Conservation (phyloP, 805 yeast species). For the Yamadazyma sp. region DNA sequence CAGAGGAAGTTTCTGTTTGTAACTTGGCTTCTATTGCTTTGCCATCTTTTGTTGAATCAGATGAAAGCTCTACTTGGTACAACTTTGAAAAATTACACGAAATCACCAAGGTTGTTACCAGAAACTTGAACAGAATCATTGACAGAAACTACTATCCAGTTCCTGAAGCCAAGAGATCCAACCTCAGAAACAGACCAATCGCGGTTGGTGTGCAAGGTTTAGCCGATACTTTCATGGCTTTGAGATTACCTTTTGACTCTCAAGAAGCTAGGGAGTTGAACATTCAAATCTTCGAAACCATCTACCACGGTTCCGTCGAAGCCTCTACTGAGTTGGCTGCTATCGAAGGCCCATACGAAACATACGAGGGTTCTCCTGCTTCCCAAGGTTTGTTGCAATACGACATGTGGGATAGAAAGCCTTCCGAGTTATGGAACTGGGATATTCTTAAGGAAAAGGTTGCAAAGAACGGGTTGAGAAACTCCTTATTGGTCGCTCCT, state of each 20-base stretch:
- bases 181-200: conserved; percentile 59
- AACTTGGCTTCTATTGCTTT: conserved; percentile 60
- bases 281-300: conserved; percentile 60
- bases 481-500: conserved; percentile 61
- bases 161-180: conserved; percentile 52
- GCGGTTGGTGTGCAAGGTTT: conserved; percentile 66
- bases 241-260: conserved; percentile 58
- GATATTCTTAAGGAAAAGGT: conserved; percentile 50
- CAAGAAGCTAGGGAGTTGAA: conserved; percentile 56
- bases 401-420: conserved; percentile 60
- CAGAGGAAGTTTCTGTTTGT: conserved; percentile 61
- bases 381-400: conserved; percentile 57
- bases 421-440: conserved; percentile 61
- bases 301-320: conserved; percentile 60
- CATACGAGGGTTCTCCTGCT: conserved; percentile 59
- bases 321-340: conserved; percentile 55
- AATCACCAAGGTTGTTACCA: conserved; percentile 53
- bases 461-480: conserved; percentile 52
- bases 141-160: conserved; percentile 59
- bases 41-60: conserved; percentile 54
- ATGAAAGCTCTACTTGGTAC: conserved; percentile 45
- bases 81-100: conserved; percentile 57
- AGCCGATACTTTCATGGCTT: conserved; percentile 57
- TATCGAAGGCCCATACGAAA: conserved; percentile 50
- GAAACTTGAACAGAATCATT: conserved; percentile 56